Evolutionary conservation across 306 rosid species (phyloP), one percentile per base, ranked within the genome.

Genomic region (Trifolium pratense): DNA sequence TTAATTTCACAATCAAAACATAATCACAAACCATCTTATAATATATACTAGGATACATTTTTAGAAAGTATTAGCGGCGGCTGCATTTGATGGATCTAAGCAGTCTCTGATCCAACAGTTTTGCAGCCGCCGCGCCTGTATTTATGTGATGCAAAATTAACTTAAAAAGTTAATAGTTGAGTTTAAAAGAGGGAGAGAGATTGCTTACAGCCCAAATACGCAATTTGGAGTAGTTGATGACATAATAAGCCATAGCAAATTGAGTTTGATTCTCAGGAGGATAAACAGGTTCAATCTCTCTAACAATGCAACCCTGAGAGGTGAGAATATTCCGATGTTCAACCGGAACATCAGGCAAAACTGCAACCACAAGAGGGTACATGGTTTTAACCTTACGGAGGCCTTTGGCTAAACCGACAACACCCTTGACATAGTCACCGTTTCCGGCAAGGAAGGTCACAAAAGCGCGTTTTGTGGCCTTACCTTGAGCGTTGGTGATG

Each of bases 141-240:
- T 34, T 6, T 1, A 1, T 6, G 7, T 5, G 6, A 5, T 48
- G 55, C 10, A 48, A 48, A 52, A 52, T 9, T 52, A 52, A 1
- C 14, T 17, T n/a, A 4, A 9, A 16, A 51, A 52, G 6, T 18
- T 8, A 9, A 52, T 1, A 52, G 8, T 9, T 3, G 5, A 1
- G 4, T 36, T 3, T 5, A 9, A 15, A 53, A 40, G 4, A 40
- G 23, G 0, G 60, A 36, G 3, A 49, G 14, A 37, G 7, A 40
- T 53, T 7, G 4, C 34, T 14, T 43, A 15, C 65, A 1, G 65
- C 93, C 98, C 98, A 93, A 32, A 93, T 91, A 13, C 96, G 91
- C 1, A 93, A 90, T 71, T 93, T 93, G 79, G 97, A 88, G 84
- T 93, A 93, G 53, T 93, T 93, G 90, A 91, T 91, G 74, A 91